Base-by-base conservation (phyloP, 2,329 filamentous ascomycete species). In the Aspergillus sp. region DNA sequence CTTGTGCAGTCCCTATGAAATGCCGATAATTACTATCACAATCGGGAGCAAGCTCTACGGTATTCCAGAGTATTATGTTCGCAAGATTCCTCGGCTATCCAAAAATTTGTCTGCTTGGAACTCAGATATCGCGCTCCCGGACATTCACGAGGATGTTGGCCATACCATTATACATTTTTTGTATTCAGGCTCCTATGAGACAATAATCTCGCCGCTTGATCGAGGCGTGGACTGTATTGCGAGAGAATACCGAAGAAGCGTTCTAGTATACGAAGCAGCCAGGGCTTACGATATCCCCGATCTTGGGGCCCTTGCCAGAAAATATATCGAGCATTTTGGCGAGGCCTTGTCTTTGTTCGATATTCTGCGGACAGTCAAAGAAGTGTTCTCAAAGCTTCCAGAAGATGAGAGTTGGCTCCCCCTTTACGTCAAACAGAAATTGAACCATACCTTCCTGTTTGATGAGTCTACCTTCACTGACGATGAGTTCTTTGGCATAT, bases 111-210 rank as follows among this genome's bases (percentile, higher is more conserved):
- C 26, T 30, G 9, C 26, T 30, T 22, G 11, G 39, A 4, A 30
- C 12, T 32, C 42, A 17, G 7, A 22, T 2, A 24, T 48, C 11
- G n/a, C 8, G 20, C 34, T 48, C 3, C 1, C n/a, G 8, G 30
- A 73, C 71, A 58, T 64, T 76, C 13, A 63, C 30, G 61, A 60
- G 20, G 61, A 61, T 49, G 34, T 42, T 15, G 57, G 61, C 7
- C 57, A 65, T 36, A 63, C 63, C 6, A 42, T 65, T 18, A 47
- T 65, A n/a, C 57, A 63, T 57, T 65, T 63, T 34, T 32, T 63
- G 9, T 61, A 58, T 34, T 56, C 57, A 4, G 61, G 59, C 7
- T 34, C 39, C 3, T 65, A 63, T 36, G 54, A 65, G 53, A 65
- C 57, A 3, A 54, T 60, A 5, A 32, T 22, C 12, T 32, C 49